Evolutionary conservation across 2,329 filamentous ascomycete species (phyloP).

Genomic region (Claviceps monticola): DNA sequence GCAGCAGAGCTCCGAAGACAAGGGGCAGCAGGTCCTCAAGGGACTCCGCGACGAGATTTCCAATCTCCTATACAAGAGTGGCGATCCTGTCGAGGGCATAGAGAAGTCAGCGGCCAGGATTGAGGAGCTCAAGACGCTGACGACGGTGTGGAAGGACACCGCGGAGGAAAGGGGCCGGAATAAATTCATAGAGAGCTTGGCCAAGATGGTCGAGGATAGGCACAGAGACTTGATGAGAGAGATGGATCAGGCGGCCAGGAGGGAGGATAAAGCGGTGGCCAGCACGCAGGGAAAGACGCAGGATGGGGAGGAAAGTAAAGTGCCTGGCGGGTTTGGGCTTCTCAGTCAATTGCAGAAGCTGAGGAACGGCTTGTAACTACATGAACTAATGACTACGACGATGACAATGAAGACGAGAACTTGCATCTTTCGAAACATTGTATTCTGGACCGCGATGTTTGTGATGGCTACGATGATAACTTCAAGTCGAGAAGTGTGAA

Average conservation of each 20-base stretch:
- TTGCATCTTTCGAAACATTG: background rate
- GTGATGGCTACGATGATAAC: too few relatives aligned
- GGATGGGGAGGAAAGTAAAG: constrained; percentile 25
- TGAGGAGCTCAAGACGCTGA: constrained; percentile 62
- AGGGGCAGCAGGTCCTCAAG: constrained; percentile 68
- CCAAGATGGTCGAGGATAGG: constrained; percentile 69
- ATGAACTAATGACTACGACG: background rate
- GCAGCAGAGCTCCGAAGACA: constrained; percentile 63
- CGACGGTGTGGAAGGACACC: constrained; percentile 85
- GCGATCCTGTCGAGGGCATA: constrained; percentile 51
- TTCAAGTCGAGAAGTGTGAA: too few relatives aligned
- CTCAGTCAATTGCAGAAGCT: constrained; percentile 51
- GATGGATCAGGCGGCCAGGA: constrained; percentile 28
- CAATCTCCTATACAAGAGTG: constrained; percentile 42
- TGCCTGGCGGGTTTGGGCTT: constrained; percentile 40
- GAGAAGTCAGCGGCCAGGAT: constrained; percentile 62
- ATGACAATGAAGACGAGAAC: background rate
- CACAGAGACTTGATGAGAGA: constrained; percentile 40
- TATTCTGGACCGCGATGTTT: too few relatives aligned
- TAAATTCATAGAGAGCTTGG: constrained; percentile 70
- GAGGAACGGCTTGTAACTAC: constrained; percentile 34
- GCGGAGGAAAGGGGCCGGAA: constrained; percentile 77
- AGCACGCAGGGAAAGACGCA: constrained; percentile 16
- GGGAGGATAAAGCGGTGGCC: constrained; percentile 17
- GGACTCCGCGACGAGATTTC: constrained; percentile 58